These are phyloP conservation scores for Colletotrichum simmondsii DNA, from an alignment of 2,329 filamentous ascomycete species.

Conservation along the genomic window DNA sequence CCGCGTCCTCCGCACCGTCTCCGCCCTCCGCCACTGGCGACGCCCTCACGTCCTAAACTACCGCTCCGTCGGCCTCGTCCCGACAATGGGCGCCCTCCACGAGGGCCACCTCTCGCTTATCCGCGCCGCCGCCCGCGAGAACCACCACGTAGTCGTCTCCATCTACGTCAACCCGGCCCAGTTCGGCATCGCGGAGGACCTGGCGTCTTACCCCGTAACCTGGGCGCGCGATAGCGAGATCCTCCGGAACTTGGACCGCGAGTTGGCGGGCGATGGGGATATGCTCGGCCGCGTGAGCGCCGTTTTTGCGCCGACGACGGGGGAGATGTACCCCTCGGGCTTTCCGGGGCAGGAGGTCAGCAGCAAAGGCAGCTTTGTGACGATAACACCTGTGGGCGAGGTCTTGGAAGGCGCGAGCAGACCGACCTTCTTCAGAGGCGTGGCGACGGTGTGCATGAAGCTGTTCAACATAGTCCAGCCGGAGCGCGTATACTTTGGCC, in stretches of 20 bases:
- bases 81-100: slow-evolving; percentile 98
- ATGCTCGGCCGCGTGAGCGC: slow-evolving; percentile 79
- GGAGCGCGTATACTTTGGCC: slow-evolving; percentile 88
- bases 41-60: slow-evolving; percentile 72
- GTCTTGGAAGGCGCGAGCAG: slow-evolving; percentile 86
- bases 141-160: slow-evolving; percentile 87
- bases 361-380: slow-evolving; percentile 89
- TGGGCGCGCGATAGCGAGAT: slow-evolving; percentile 81
- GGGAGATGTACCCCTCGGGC: slow-evolving; percentile 88
- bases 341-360: slow-evolving; percentile 77
- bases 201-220: slow-evolving; percentile 89
- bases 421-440: slow-evolving; percentile 95
- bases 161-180: slow-evolving; percentile 98
- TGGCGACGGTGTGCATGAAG: slow-evolving; percentile 96
- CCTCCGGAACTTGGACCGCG: slow-evolving; percentile 75
- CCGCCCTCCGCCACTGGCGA: slow-evolving; percentile 77
- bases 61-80: slow-evolving; percentile 85
- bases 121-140: slow-evolving; percentile 83
- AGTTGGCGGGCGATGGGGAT: slow-evolving; percentile 71
- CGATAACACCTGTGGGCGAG: slow-evolving; percentile 84
- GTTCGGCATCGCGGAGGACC: slow-evolving; percentile 89
- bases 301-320: slow-evolving; percentile 86
- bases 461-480: slow-evolving; percentile 64
- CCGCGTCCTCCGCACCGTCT: slow-evolving; percentile 80
- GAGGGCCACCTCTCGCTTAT: slow-evolving; percentile 89